Evolutionary conservation across 2,329 filamentous ascomycete species (phyloP).

Genomic region (Incumbomyces lentus): DNA sequence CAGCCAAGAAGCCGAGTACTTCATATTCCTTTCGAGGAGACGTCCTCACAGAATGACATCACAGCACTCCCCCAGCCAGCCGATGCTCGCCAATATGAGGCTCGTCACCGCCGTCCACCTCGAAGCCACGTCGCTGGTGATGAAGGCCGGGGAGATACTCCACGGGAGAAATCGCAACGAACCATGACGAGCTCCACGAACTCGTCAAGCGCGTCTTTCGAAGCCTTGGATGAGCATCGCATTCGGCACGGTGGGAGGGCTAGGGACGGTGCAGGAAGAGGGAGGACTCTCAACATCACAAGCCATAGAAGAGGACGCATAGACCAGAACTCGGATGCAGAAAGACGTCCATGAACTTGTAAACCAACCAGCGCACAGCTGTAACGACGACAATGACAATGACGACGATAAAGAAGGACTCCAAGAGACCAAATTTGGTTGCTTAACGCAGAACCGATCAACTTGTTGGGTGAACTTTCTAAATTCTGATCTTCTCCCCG

Average conservation of each 20-base stretch:
- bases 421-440: no score
- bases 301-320: background rate
- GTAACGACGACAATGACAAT: no score
- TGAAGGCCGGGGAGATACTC: constrained; percentile 7
- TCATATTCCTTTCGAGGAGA: constrained; percentile 13
- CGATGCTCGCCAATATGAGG: constrained; percentile 8
- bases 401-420: no score
- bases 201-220: constrained; percentile 30
- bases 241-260: constrained; percentile 8
- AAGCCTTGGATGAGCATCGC: constrained; percentile 33
- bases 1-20: constrained; percentile 29
- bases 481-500: no score
- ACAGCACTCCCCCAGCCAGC: constrained; percentile 18
- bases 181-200: constrained; percentile 37
- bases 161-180: constrained; percentile 16
- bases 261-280: constrained; percentile 27
- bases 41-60: constrained; percentile 11
- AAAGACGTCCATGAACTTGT: no score
- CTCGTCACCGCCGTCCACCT: background rate
- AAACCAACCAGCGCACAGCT: no score
- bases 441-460: no score
- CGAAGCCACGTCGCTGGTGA: constrained; percentile 20
- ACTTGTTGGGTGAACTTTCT: no score
- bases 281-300: constrained; percentile 26
- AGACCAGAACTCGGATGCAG: background rate